A percentile compares a stretch with the other conserved stretches of the same genome.
These are phyloP conservation scores for Pichia gijzeniarum DNA, from an alignment of 805 yeast species.

Conservation along the genomic window DNA sequence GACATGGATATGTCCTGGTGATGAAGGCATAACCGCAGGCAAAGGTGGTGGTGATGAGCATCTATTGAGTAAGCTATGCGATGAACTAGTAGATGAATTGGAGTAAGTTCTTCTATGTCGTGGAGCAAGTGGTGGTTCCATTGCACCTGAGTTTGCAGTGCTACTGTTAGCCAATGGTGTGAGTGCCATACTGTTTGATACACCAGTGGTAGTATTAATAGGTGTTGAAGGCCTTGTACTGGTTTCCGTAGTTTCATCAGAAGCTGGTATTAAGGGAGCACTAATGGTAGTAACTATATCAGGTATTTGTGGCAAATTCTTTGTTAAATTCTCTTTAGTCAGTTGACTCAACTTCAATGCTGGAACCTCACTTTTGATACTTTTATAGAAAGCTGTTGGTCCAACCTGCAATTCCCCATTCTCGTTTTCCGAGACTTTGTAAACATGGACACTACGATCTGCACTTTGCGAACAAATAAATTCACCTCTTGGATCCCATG, in stretches of 20 bases:
- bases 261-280: neutral
- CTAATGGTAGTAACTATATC: neutral
- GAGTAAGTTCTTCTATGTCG: constrained; percentile 38
- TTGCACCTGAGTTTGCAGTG: constrained; percentile 13
- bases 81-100: constrained; percentile 31
- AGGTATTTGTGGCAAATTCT: neutral
- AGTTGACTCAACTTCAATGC: constrained; percentile 16
- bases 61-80: constrained; percentile 22
- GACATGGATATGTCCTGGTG: constrained; percentile 16
- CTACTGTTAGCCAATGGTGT: neutral
- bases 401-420: constrained; percentile 28
- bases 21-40: constrained; percentile 42
- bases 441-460: constrained; percentile 76
- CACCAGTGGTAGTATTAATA: neutral
- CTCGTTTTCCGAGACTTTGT: constrained; percentile 33
- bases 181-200: neutral
- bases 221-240: constrained; percentile 5
- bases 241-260: constrained; percentile 2
- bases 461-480: constrained; percentile 84
- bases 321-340: constrained; percentile 10
- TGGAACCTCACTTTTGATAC: constrained; percentile 56
- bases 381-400: constrained; percentile 41
- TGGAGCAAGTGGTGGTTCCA: constrained; percentile 31
- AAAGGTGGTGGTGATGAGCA: constrained; percentile 30
- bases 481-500: constrained; percentile 87